Conservation (phyloP, 208 protist genomes). For the Dictyostelium gargantuum region DNA sequence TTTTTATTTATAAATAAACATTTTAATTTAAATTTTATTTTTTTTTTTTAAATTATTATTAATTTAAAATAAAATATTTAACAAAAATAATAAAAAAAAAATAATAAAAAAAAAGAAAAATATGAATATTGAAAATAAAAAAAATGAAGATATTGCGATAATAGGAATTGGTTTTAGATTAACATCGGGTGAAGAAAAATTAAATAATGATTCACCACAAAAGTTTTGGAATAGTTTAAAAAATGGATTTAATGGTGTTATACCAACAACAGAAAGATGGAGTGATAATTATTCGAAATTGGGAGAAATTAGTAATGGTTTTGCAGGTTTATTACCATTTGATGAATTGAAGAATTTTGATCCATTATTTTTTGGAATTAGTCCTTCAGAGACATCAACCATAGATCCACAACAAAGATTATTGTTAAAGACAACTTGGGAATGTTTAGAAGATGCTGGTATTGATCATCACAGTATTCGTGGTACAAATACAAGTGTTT, state of each 20-base stretch:
- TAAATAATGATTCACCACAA: neutral
- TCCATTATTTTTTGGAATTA: constrained; percentile 66
- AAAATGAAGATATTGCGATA: constrained; percentile 63
- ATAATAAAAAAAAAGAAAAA: neutral
- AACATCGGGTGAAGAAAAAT: constrained; percentile 6
- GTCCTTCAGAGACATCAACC: constrained; percentile 53
- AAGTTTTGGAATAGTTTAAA: constrained; percentile 33
- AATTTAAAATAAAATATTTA: too few relatives aligned
- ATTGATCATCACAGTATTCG: neutral
- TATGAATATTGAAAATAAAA: neutral
- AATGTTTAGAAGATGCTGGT: constrained; percentile 13
- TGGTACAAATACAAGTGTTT: neutral
- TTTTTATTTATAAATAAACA: too few relatives aligned
- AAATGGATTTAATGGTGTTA: constrained; percentile 42
- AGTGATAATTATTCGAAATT: neutral
- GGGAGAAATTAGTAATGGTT: neutral
- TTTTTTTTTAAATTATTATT: too few relatives aligned
- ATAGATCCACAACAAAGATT: constrained; percentile 78
- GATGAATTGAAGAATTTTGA: neutral
- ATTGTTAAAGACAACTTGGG: neutral
- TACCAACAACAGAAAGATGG: neutral
- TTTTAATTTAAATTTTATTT: too few relatives aligned
- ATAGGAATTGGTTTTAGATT: constrained; percentile 73
- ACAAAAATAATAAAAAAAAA: too few relatives aligned
- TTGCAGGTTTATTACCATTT: neutral